Evolutionary conservation across 75 land plant genomes (phyloP).

Genomic region (Ceratopteris richardii): DNA sequence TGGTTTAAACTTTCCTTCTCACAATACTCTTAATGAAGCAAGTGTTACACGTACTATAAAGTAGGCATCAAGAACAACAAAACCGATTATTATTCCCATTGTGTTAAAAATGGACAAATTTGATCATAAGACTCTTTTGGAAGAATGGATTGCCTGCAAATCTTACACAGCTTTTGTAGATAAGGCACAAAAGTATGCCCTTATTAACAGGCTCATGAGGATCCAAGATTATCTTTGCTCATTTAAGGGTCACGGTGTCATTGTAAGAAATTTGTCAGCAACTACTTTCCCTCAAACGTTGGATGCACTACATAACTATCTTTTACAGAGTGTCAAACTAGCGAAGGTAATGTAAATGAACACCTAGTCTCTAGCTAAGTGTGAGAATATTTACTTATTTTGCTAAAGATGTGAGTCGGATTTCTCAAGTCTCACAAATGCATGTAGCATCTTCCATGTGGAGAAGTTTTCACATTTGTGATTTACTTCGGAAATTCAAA

Average conservation of each 20-base stretch:
- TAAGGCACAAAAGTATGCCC: constrained; percentile 11
- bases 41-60: neutral
- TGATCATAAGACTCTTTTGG: constrained; percentile 93
- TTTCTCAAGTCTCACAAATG: no score
- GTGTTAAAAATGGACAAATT: constrained; percentile 91
- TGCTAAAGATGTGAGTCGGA: no score
- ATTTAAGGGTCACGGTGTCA: constrained; percentile 54
- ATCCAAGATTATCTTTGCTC: constrained; percentile 27
- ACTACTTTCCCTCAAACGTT: constrained; percentile 94
- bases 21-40: neutral
- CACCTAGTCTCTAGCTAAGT: no score
- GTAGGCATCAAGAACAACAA: constrained; percentile 22
- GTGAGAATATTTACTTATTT: no score
- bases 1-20: constrained; percentile 14
- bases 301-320: constrained; percentile 83
- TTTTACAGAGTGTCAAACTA: constrained; percentile 36
- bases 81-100: constrained; percentile 78
- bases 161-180: constrained; percentile 2
- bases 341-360: no score
- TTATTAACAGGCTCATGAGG: constrained; percentile 11
- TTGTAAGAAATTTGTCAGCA: constrained; percentile 76
- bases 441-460: no score
- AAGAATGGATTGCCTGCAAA: constrained; percentile 83
- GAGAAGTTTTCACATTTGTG: no score
- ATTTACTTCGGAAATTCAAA: no score